These are phyloP conservation scores for Castanospermum australe DNA, from an alignment of 306 rosid species.

Conservation along the genomic window DNA sequence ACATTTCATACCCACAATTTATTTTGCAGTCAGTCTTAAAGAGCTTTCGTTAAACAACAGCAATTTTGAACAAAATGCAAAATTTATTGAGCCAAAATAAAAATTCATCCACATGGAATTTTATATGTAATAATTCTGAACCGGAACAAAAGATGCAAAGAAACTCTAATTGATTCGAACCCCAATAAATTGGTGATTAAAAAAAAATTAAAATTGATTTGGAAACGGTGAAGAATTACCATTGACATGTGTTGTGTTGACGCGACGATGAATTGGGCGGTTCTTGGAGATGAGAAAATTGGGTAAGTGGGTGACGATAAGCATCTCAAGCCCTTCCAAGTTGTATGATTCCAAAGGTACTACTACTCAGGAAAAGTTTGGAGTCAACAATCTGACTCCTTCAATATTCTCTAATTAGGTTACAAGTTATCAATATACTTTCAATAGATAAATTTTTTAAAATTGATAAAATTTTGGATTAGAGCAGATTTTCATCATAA, in stretches of 20 bases:
- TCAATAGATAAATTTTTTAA: no score
- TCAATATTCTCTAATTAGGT: no score
- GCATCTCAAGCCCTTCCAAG: not conserved
- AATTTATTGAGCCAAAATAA: not conserved
- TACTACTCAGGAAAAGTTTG: no score
- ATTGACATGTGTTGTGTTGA: not conserved
- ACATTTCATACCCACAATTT: not conserved
- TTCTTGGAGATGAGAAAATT: not conserved
- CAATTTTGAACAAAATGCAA: not conserved
- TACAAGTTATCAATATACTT: no score
- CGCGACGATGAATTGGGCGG: not conserved
- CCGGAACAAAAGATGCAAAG: not conserved
- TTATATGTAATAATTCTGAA: not conserved
- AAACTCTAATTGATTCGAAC: not conserved
- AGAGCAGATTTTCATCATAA: no score
- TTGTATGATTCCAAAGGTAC: not conserved
- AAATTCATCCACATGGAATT: not conserved
- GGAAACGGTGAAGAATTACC: conserved; percentile 3
- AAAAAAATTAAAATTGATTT: not conserved
- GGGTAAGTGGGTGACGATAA: not conserved
- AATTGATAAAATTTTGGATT: no score
- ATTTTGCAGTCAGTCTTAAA: not conserved
- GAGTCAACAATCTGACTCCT: no score
- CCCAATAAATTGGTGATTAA: not conserved
- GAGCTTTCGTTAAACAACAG: not conserved